Evolutionary conservation across 805 yeast species (phyloP), one percentile per base, ranked within the genome.

Genomic region (Yarrowia divulgata): DNA sequence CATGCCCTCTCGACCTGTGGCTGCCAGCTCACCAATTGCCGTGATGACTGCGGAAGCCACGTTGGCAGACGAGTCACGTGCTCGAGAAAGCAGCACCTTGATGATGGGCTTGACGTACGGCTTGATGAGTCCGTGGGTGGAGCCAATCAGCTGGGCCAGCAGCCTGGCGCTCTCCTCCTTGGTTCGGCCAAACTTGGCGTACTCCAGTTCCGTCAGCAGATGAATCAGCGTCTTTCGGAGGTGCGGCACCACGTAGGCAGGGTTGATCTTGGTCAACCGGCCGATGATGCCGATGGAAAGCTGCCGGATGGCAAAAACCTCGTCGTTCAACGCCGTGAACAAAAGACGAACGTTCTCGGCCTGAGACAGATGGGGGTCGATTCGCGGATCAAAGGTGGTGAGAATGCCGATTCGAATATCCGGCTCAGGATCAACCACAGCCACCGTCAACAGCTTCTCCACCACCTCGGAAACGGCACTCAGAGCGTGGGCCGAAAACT

Each of bases 181-280:
- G 72, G 88, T 89, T 34, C 90, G 79, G 42, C 92, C 85, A 55
- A 88, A 85, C 12, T 89, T 87, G 1, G 97, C 90, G 77, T 88
- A 93, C 74, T 93, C 97, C 64, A 95, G 80, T 70, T 91, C 90
- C 0, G 97, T 92, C 57, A 96, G 78, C 14, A 93, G 82, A 76
- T 94, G 98, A 54, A 95, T 87, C 71, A 96, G 79, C 0, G 94
- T 87, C 76, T 92, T 94, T 73, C 98, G 84, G 68, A 95, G 81
- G 0, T 97, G 91, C 0, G 99, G 99, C 46, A 94, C 93, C 71
- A 95, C 91, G 77, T 92, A 94, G 0, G 99, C 98, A 0, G 99
- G 98, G 74, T 95, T 95, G 49, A 92, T 89, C 1, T 86, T 79
- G 0, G 97, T 89, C 18, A 95, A 79, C 69, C 98, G 84, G 2